Conservation (phyloP, 1,284 basidiomycete genomes). For the Boletellus sp. region DNA sequence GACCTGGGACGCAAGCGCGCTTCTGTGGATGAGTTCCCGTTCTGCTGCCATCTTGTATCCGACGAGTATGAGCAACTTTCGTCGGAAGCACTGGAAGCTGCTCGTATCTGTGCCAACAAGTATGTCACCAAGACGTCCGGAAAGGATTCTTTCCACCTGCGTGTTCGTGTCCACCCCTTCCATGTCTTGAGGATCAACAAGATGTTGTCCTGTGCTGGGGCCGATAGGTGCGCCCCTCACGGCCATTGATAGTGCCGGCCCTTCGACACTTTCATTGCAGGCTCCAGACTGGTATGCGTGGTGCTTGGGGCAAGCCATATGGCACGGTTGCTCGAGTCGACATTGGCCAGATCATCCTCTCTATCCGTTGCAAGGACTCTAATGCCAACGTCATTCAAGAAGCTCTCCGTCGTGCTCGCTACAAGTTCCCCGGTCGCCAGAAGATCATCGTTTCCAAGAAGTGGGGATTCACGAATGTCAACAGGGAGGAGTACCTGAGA, state of each 20-base stretch:
- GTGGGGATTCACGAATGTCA: constrained; percentile 97
- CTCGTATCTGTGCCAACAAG: constrained; percentile 99
- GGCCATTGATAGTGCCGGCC: neutral
- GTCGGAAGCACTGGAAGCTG: constrained; percentile 95
- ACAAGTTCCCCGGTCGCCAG: constrained; percentile 99
- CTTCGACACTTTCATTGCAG: constrained; percentile 37
- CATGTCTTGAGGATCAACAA: constrained; percentile 99
- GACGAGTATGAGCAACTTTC: constrained; percentile 99
- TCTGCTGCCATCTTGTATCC: constrained; percentile 94
- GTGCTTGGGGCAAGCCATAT: constrained; percentile 99
- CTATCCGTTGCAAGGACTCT: constrained; percentile 88
- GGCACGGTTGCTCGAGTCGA: constrained; percentile 92
- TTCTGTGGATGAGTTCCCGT: constrained; percentile 95
- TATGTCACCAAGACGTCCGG: constrained; percentile 98
- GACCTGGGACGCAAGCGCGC: constrained; percentile 96
- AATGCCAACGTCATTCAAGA: constrained; percentile 92
- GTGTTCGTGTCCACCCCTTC: constrained; percentile 97
- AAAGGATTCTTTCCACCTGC: constrained; percentile 98
- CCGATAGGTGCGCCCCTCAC: constrained; percentile 77
- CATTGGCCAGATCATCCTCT: constrained; percentile 97
- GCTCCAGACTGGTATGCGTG: constrained; percentile 99
- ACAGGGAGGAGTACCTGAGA: constrained; percentile 85
- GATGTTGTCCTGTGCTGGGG: constrained; percentile 99
- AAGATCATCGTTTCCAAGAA: constrained; percentile 98
- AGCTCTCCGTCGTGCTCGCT: constrained; percentile 94